Evolutionary conservation across 768 basidiomycete species (phyloP), one percentile per base, ranked within the genome.

Genomic region (Mycena capillaripes): DNA sequence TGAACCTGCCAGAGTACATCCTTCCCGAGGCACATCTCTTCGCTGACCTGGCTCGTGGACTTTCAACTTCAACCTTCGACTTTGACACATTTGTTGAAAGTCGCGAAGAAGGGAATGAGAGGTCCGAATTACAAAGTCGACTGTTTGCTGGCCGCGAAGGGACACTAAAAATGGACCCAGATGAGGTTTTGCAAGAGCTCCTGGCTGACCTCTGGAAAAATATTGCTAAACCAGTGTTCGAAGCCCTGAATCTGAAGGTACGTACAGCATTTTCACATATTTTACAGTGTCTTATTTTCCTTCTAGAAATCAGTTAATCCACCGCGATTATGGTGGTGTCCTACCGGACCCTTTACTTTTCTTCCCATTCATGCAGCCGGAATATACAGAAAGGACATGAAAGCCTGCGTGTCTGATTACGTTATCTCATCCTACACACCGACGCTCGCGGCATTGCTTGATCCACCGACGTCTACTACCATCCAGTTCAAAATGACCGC

Each of bases 231-330:
- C 42, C 42, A 21, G 42, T 44, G 42, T 44, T 44, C 17, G 42
- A 44, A 5, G 42, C 42, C 42, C 42, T 44, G 42, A 44, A 44
- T 6, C 17, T 44, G 80, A 29, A 53, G 52, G 52, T 23, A 29
- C 25, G 50, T 52, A 29, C 2, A n/a, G 3, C 19, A 48, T 48
- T 48, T 48, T 48, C 23, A n/a, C 46, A 48, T 48, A 23, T 48
- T 23, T 23, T 38, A 44, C 25, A 29, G 14, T 36, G 36, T 7
- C 25, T 52, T 29, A 52, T 6, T 29, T 6, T 29, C 25, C 14
- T 52, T 52, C 23, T 29, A 52, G 50, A 52, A 52, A 29, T 52
- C 50, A 2, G 25, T 12, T 52, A 23, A 52, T 52, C 50, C 25
- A 52, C 12, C 50, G 14, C 50, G 50, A 11, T 23, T 52, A 29